Conservation (phyloP, 2,329 filamentous ascomycete genomes). For the Trichoderma pleuroti region DNA sequence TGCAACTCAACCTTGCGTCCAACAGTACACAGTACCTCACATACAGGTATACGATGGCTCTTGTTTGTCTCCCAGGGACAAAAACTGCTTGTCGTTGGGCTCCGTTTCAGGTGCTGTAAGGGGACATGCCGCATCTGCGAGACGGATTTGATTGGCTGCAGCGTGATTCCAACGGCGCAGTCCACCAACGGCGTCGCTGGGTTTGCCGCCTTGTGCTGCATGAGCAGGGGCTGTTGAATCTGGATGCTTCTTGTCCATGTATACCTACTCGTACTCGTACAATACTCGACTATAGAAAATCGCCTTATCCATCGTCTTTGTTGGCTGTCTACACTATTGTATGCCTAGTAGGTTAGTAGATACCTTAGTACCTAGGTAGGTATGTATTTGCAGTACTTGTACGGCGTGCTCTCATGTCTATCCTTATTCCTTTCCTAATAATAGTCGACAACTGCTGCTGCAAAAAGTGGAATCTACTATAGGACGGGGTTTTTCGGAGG, state of each 20-base stretch:
- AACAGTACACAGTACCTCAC: not conserved
- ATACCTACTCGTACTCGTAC: not conserved
- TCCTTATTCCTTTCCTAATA: not conserved
- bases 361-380: too few species aligned
- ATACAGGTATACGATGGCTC: not conserved
- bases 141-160: not conserved
- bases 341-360: too few species aligned
- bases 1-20: too few species aligned
- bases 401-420: not conserved
- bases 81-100: not conserved
- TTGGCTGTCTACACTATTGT: not conserved
- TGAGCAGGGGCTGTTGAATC: not conserved
- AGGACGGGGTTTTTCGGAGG: too few species aligned
- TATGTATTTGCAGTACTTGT: not conserved
- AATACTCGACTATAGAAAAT: not conserved
- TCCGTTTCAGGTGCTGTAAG: not conserved
- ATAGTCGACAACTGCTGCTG: not conserved
- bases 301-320: not conserved
- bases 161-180: not conserved
- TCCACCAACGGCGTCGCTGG: slow-evolving; percentile 15
- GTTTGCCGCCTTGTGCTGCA: slow-evolving; percentile 20
- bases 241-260: not conserved
- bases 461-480: not conserved
- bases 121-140: not conserved
- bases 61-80: not conserved